Evolutionary conservation across 1,284 basidiomycete genomes (phyloP).

Genomic region (Fomitiporia mediterranea): DNA sequence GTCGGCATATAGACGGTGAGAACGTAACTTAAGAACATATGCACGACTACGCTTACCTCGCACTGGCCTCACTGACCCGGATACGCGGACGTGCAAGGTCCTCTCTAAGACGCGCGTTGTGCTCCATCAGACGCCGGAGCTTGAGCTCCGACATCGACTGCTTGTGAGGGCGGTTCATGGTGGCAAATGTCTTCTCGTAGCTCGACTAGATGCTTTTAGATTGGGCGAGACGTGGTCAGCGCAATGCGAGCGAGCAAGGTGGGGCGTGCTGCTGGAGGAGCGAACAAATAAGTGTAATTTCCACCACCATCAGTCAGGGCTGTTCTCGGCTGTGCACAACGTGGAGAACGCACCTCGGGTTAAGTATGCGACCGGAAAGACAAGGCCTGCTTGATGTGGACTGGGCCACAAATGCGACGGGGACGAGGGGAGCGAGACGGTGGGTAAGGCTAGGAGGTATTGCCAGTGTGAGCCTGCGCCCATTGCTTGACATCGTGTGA

Average conservation of each 20-base stretch:
- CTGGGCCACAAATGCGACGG: neutral
- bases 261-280: neutral
- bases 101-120: conserved; percentile 72
- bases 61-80: conserved; percentile 71
- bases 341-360: neutral
- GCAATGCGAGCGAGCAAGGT: neutral
- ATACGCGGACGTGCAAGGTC: conserved; percentile 73
- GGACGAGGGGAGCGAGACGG: neutral
- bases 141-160: conserved; percentile 81
- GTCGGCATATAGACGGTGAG: conserved; percentile 1
- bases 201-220: neutral
- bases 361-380: neutral
- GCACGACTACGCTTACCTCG: conserved; percentile 42
- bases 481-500: neutral
- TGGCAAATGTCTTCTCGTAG: conserved; percentile 34
- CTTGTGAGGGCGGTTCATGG: conserved; percentile 46
- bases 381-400: neutral
- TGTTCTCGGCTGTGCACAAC: conserved; percentile 9
- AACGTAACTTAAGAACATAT: neutral
- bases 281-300: neutral
- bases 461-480: neutral
- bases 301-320: conserved; percentile 8
- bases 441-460: too few relatives aligned
- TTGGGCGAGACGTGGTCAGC: neutral
- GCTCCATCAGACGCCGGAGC: conserved; percentile 73